A percentile compares a stretch with the other conserved stretches of the same genome.
Conservation (phyloP, 2,329 filamentous ascomycete species). For the Paecilomyces niveus region DNA sequence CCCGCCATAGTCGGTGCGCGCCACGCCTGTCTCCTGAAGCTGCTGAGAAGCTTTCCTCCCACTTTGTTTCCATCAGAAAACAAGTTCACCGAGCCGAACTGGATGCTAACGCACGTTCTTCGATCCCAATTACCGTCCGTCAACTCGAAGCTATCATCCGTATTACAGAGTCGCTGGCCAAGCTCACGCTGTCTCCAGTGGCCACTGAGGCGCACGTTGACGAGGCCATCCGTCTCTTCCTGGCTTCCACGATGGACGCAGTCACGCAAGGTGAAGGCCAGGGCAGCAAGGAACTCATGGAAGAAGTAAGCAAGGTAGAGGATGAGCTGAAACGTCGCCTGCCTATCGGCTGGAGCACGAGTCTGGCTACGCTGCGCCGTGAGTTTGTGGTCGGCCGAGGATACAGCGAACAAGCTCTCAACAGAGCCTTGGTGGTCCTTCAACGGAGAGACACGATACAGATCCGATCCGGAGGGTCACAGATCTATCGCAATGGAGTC, state of each 20-base stretch:
- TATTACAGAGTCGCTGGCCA: slow-evolving; percentile 92
- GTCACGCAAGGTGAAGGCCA: slow-evolving; percentile 82
- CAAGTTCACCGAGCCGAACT: slow-evolving; percentile 90
- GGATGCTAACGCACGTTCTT: slow-evolving; percentile 81
- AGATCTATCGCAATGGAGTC: slow-evolving; percentile 42
- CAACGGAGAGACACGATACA: slow-evolving; percentile 71
- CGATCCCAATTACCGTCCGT: slow-evolving; percentile 94
- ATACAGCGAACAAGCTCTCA: slow-evolving; percentile 79
- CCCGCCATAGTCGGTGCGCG: slow-evolving; percentile 64
- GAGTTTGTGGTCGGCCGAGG: slow-evolving; percentile 91
- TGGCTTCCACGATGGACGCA: slow-evolving; percentile 96
- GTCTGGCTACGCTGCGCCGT: slow-evolving; percentile 71
- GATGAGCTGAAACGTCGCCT: slow-evolving; percentile 79
- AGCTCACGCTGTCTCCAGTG: slow-evolving; percentile 76
- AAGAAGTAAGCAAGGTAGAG: slow-evolving; percentile 81
- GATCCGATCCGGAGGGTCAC: slow-evolving; percentile 42
- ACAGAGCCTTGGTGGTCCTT: slow-evolving; percentile 75
- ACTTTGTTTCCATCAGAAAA: slow-evolving; percentile 92
- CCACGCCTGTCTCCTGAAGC: slow-evolving; percentile 85
- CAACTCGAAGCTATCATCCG: slow-evolving; percentile 96
- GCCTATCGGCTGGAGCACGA: slow-evolving; percentile 94
- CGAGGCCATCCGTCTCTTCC: slow-evolving; percentile 92
- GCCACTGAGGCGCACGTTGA: slow-evolving; percentile 91
- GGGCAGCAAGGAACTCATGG: slow-evolving; percentile 80
- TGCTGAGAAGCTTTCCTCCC: slow-evolving; percentile 89